These are phyloP conservation scores for Hygrophorus russula DNA, from an alignment of 768 basidiomycete genomes.

Conservation along the genomic window DNA sequence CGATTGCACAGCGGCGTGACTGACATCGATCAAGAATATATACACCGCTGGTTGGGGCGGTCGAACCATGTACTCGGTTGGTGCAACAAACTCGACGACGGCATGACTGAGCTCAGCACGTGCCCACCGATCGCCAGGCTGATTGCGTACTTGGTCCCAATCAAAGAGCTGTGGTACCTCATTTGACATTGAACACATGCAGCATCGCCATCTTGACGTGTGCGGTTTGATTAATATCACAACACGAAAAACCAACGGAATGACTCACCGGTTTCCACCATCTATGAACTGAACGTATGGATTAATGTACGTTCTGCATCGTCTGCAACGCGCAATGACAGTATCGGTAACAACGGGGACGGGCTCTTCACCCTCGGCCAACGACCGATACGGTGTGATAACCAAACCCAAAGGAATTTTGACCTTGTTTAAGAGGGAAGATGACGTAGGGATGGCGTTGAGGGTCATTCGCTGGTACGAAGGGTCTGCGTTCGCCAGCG, in stretches of 20 bases:
- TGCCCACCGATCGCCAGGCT: conserved; percentile 91
- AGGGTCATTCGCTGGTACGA: conserved; percentile 89
- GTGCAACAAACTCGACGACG: conserved; percentile 95
- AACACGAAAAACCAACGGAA: not conserved
- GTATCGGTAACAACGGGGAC: conserved; percentile 91
- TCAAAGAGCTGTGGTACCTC: conserved; percentile 98
- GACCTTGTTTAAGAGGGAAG: conserved; percentile 76
- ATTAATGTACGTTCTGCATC: conserved; percentile 96
- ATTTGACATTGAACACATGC: conserved; percentile 97
- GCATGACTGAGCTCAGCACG: conserved; percentile 89
- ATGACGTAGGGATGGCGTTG: conserved; percentile 87
- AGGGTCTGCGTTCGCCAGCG: conserved; percentile 73
- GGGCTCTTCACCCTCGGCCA: conserved; percentile 72
- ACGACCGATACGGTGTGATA: conserved; percentile 80
- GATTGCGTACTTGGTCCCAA: conserved; percentile 91
- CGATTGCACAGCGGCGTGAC: conserved; percentile 82
- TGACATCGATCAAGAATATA: conserved; percentile 94
- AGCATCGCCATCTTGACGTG: conserved; percentile 83
- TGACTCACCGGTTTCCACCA: conserved; percentile 75
- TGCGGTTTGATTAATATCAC: not conserved
- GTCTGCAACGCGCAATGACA: conserved; percentile 90
- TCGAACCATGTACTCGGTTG: conserved; percentile 99
- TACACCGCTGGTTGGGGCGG: conserved; percentile 97
- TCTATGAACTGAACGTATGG: conserved; percentile 98
- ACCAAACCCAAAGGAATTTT: conserved; percentile 87